Conservation (phyloP, 1,284 basidiomycete species). For the Tremellales sp. region DNA sequence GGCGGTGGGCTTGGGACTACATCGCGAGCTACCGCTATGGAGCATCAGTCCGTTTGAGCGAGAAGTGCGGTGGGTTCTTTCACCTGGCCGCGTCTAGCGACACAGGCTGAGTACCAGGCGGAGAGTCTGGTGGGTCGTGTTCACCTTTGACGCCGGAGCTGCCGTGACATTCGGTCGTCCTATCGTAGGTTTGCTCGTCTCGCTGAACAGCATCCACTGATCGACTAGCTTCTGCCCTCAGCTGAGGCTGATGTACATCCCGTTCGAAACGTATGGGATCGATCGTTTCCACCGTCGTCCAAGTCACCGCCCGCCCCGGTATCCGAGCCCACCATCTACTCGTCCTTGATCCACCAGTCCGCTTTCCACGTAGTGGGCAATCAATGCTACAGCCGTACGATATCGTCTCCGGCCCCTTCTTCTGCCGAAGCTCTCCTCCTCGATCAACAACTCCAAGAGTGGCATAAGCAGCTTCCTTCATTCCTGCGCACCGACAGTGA, state of each 20-base stretch:
- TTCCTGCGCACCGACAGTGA: conserved; percentile 8
- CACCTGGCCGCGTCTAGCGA: background rate
- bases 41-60: conserved; percentile 26
- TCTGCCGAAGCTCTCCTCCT: conserved; percentile 15
- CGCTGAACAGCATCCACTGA: background rate
- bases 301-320: conserved; percentile 4
- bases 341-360: conserved; percentile 18
- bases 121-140: conserved; percentile 30
- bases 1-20: conserved; percentile 30
- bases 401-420: conserved; percentile 13
- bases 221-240: conserved; percentile 14
- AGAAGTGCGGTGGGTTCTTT: conserved; percentile 14
- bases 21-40: conserved; percentile 24
- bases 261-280: conserved; percentile 16
- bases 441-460: conserved; percentile 11
- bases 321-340: conserved; percentile 16
- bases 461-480: conserved; percentile 8
- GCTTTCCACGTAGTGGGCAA: conserved; percentile 12
- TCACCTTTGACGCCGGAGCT: conserved; percentile 25
- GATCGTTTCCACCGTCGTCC: conserved; percentile 15
- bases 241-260: conserved; percentile 15
- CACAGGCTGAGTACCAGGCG: conserved; percentile 4
- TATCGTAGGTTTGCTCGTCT: conserved; percentile 54
- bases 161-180: conserved; percentile 28
- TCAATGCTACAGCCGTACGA: conserved; percentile 16